Evolutionary conservation across 192 early-diverging fungal species (phyloP).

Genomic region (Neocallimastix lanati): DNA sequence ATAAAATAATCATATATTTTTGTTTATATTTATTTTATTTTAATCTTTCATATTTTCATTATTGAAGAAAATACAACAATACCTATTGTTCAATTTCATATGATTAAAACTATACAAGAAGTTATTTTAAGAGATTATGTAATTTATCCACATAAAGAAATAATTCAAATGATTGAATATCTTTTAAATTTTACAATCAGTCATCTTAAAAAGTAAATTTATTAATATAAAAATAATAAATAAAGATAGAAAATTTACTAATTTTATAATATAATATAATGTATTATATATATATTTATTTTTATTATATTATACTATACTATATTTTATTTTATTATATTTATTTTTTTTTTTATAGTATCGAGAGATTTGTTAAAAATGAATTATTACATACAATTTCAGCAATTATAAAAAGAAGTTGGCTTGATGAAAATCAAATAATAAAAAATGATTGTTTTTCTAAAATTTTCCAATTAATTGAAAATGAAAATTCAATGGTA

Average conservation of each 20-base stretch:
- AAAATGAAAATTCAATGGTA: constrained; percentile 18
- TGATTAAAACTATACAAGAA: constrained; percentile 29
- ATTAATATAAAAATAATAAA: no score
- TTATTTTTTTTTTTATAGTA: constrained; percentile 4
- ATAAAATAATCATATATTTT: no score
- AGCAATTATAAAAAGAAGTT: constrained; percentile 44
- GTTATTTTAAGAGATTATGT: constrained; percentile 33
- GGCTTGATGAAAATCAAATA: constrained; percentile 27
- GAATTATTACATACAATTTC: constrained; percentile 33
- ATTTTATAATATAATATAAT: no score
- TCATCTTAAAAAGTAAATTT: constrained; percentile 20
- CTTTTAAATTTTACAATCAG: constrained; percentile 29
- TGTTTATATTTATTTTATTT: no score
- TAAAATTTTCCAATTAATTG: constrained; percentile 23
- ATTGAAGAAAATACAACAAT: constrained; percentile 32
- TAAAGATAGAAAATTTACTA: no score
- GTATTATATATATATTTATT: no score
- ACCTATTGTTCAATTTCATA: constrained; percentile 40
- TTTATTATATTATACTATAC: no score
- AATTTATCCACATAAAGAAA: constrained; percentile 25
- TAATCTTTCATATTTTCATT: no score
- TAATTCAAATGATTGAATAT: constrained; percentile 31
- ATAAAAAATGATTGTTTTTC: constrained; percentile 32
- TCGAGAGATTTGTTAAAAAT: constrained; percentile 29
- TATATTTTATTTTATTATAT: background rate